A percentile compares a stretch with the other conserved stretches of the same genome.
phyloP scores from a whole-genome alignment of 139 green algal species.

The Yamagishiella unicocca region DNA sequence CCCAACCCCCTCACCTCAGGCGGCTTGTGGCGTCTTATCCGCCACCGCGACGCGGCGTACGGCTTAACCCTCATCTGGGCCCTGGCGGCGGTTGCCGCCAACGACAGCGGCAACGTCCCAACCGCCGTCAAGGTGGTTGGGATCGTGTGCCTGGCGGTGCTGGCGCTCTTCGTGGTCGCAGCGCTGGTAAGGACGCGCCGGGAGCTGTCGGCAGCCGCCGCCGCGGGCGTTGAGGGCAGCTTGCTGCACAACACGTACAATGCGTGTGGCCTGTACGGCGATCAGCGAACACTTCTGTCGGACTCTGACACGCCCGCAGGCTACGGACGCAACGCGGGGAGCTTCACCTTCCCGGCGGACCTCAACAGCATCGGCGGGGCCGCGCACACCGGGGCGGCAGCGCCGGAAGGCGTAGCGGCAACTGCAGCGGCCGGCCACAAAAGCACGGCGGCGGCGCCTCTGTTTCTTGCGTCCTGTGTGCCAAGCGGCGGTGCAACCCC shows the following conservation, averaged over 20 bases:
- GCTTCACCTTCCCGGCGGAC: conserved; percentile 21
- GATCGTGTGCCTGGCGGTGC: conserved; percentile 18
- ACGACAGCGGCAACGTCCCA: conserved; percentile 12
- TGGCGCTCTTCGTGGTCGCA: conserved; percentile 5
- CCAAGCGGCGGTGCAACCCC: neutral
- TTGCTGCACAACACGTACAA: conserved; percentile 13
- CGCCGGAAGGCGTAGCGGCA: neutral
- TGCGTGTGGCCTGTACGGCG: conserved; percentile 1
- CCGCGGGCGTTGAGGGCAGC: neutral
- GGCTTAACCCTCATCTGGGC: conserved; percentile 66
- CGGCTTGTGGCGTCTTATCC: conserved; percentile 43
- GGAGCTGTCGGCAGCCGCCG: neutral
- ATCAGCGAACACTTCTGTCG: conserved; percentile 7
- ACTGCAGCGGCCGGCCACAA: neutral
- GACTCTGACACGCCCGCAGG: conserved; percentile 6
- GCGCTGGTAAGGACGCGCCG: conserved; percentile 38
- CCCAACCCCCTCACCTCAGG: neutral
- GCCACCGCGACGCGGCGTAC: conserved; percentile 61
- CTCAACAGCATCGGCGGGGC: neutral
- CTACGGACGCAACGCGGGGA: neutral
- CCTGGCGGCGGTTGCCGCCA: conserved; percentile 16
- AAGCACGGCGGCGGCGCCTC: neutral
- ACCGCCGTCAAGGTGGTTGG: conserved; percentile 22
- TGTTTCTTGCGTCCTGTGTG: neutral
- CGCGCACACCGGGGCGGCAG: neutral